phyloP scores from a whole-genome alignment of 345 rosid genomes.

The Sonneratia caseolaris region DNA sequence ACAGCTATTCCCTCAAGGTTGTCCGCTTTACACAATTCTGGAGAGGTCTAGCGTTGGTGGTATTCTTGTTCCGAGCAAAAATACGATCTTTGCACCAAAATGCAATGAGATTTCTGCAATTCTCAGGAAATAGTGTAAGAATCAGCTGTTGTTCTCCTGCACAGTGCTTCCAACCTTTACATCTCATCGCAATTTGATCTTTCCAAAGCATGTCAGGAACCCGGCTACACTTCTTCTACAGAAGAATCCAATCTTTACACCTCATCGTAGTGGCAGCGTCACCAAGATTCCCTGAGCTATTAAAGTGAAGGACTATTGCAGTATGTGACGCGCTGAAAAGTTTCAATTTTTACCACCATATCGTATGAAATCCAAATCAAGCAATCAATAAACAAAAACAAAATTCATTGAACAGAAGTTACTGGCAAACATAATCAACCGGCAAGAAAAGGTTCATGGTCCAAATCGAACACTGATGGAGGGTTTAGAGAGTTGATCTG shows the following conservation, averaged over 20 bases:
- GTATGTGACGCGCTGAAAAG: background rate
- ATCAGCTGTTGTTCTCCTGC: too few relatives aligned
- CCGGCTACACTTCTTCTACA: background rate
- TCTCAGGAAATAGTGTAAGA: background rate
- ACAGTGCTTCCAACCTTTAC: too few relatives aligned
- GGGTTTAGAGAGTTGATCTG: too few relatives aligned
- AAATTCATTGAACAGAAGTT: too few relatives aligned
- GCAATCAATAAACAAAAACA: too few relatives aligned
- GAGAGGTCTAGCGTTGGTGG: background rate
- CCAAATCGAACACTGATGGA: too few relatives aligned
- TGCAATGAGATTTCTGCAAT: background rate
- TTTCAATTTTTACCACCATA: too few relatives aligned
- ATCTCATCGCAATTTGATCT: too few relatives aligned
- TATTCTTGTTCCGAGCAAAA: background rate
- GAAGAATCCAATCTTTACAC: conserved; percentile 1
- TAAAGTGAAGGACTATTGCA: background rate
- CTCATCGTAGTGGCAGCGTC: background rate
- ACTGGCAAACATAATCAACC: too few relatives aligned
- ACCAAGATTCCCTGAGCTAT: background rate
- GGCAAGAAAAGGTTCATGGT: too few relatives aligned
- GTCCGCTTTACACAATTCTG: background rate
- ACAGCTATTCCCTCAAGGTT: background rate
- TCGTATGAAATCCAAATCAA: too few relatives aligned
- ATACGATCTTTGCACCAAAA: background rate
- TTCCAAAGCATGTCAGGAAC: background rate